Evolutionary conservation across 257 asterid genomes (phyloP), one percentile per base, ranked within the genome.

Genomic region (Rubia yunnanensis): DNA sequence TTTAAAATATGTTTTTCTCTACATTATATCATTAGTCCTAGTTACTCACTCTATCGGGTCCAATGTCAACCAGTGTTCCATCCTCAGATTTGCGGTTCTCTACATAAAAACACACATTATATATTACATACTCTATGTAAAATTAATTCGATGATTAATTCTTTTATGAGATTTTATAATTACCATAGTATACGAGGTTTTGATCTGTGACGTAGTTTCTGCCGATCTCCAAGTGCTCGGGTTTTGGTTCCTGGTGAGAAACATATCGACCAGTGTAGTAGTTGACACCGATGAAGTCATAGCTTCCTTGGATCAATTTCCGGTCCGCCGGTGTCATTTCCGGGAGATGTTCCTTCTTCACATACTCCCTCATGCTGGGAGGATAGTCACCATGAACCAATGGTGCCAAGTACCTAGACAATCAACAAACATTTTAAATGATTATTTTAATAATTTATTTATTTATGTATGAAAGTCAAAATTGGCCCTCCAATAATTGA

Each of bases 361-460:
- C 72, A 56, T 27, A 23, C 30, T 68, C 32, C 3, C 17, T 26
- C 72, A 68, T 68, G 55, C 34, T 68, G 1, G n/a, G 17, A 9
- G 72, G 72, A 28, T 68, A 68, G 2, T 68, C 58, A 1, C 72
- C 72, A 1, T 28, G 5, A 3, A 41, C 28, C 35, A 68, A 8
- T 27, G 72, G 72, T 5, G 22, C 23, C 23, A 68, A 2, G 28
- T 56, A 68, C 72, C 72, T 68, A 30, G 50, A 44, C 20, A 55
- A 10, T 55, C 1, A 55, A 26, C 27, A 52, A 11, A 50, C 1
- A n/a, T n/a, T 39, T 48, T 15, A n/a, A 48, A 48, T 15, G 3
- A 48, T 15, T 14, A 32, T 32, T 39, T 1, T 17, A 18, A 5
- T 17, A 49, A 49, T 2, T 17, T 35, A 35, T 35, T 35, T 35